phyloP scores from a whole-genome alignment of 495 filamentous ascomycete genomes.

The Penicillium fimorum region DNA sequence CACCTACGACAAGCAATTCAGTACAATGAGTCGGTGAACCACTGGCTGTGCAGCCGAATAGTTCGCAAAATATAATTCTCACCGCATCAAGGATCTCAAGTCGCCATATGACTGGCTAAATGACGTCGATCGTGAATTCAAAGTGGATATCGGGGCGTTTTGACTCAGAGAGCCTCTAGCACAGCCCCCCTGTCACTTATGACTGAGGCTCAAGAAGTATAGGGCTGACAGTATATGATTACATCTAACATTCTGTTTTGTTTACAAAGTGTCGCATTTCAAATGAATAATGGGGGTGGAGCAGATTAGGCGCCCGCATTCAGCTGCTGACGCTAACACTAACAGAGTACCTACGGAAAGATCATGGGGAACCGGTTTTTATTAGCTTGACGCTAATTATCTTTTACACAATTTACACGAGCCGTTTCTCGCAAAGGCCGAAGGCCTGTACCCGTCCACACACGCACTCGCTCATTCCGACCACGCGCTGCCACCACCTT shows the following conservation, averaged over 20 bases:
- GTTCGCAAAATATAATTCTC: neutral
- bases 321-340: constrained; percentile 29
- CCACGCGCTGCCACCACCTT: too few relatives aligned
- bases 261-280: too few relatives aligned
- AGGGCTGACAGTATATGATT: neutral
- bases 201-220: neutral
- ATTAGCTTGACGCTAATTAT: neutral
- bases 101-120: neutral
- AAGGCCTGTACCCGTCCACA: too few relatives aligned
- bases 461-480: too few relatives aligned
- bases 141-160: neutral
- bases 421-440: too few relatives aligned
- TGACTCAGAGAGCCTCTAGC: neutral
- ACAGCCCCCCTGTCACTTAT: neutral
- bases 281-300: too few relatives aligned
- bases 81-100: neutral
- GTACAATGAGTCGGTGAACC: constrained; percentile 2
- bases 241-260: too few relatives aligned
- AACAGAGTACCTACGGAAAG: neutral
- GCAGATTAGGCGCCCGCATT: constrained; percentile 25
- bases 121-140: neutral
- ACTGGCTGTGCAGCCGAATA: constrained; percentile 3
- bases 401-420: too few relatives aligned
- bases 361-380: constrained; percentile 4
- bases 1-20: neutral